Conservation (phyloP, 176 grass and related monocot species). For the Rhynchospora pubera region DNA sequence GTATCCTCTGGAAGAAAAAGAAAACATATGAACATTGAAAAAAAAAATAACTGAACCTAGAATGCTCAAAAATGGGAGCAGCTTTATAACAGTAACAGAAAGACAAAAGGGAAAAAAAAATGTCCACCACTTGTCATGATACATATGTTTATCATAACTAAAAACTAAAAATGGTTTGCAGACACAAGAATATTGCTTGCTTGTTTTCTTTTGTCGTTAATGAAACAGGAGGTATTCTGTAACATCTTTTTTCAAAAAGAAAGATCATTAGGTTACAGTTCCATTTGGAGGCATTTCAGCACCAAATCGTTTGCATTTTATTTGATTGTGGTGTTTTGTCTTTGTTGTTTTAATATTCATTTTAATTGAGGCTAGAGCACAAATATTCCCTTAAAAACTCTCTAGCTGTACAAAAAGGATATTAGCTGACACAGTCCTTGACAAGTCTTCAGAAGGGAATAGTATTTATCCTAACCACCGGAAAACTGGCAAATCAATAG, state of each 20-base stretch:
- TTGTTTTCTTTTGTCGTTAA: neutral
- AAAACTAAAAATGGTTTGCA: neutral
- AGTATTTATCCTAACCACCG: neutral
- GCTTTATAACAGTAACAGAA: neutral
- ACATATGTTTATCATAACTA: neutral
- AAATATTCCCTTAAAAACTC: neutral
- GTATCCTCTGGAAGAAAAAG: constrained; percentile 67
- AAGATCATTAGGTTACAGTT: neutral
- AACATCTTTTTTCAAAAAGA: neutral
- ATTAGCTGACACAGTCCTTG: neutral
- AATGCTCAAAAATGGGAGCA: neutral
- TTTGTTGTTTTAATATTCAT: neutral
- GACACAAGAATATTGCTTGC: neutral
- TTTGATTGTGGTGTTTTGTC: neutral
- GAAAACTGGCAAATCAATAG: neutral
- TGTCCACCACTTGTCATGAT: neutral
- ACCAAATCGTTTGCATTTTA: neutral
- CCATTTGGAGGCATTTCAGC: neutral
- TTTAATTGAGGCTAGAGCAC: neutral
- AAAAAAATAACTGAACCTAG: neutral
- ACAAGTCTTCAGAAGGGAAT: neutral
- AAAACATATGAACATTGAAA: constrained; percentile 21
- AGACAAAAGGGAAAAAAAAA: neutral
- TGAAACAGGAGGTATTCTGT: no score
- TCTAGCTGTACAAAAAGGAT: neutral